A percentile compares a stretch with the other conserved stretches of the same genome.
These are phyloP conservation scores for Platanus orientalis DNA, from an alignment of 164 flowering plant species.

Conservation along the genomic window DNA sequence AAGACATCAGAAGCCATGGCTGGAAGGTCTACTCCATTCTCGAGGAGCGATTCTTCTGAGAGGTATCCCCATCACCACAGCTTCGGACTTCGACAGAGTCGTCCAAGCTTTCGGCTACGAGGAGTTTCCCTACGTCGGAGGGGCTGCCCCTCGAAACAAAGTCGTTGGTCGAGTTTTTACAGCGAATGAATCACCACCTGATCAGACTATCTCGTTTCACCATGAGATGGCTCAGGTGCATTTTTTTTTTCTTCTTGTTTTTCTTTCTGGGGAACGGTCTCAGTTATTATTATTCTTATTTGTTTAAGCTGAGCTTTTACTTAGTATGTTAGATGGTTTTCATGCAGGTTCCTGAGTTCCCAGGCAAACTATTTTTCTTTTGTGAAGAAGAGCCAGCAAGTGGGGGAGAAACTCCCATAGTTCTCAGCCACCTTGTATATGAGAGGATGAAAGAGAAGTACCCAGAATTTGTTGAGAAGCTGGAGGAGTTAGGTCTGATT, in stretches of 20 bases:
- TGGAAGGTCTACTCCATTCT: conserved; percentile 44
- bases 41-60: conserved; percentile 75
- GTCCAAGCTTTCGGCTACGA: conserved; percentile 86
- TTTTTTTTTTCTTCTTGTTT: too few species aligned
- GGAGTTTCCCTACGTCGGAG: conserved; percentile 88
- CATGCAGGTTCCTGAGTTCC: conserved; percentile 79
- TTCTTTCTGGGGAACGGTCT: not conserved
- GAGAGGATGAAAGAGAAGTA: conserved; percentile 67
- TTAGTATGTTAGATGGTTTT: not conserved
- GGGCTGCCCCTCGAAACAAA: conserved; percentile 75
- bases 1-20: conserved; percentile 38
- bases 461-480: conserved; percentile 66
- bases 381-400: conserved; percentile 80
- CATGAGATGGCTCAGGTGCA: conserved; percentile 68
- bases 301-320: not conserved
- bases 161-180: conserved; percentile 88
- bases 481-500: conserved; percentile 72
- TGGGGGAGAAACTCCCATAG: conserved; percentile 95
- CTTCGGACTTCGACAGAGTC: conserved; percentile 73
- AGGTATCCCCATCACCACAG: conserved; percentile 51
- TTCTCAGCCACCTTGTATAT: conserved; percentile 82
- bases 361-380: conserved; percentile 82
- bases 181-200: conserved; percentile 88
- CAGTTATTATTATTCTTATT: too few species aligned
- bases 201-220: conserved; percentile 84